Percentiles rank a stretch among this genome's conserved stretches.
Conservation (phyloP, 2,329 filamentous ascomycete species). For the Zymoseptoria brevis region DNA sequence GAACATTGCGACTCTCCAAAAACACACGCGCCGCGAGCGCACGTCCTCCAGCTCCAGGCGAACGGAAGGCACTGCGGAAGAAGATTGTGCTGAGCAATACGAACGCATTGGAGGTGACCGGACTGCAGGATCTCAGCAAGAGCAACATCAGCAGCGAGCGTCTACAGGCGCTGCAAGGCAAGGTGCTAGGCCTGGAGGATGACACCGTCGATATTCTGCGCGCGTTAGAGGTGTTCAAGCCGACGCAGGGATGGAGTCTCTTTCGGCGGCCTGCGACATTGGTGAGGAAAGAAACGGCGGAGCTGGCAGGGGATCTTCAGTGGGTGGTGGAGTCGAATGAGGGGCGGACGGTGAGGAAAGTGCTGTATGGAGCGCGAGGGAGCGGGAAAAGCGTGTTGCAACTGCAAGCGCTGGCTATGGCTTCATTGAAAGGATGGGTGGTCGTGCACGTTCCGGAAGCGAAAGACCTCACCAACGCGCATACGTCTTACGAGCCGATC, state of each 20-base stretch:
- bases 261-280: slow-evolving; percentile 76
- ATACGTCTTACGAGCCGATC: slow-evolving; percentile 71
- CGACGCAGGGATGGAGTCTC: slow-evolving; percentile 76
- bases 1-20: slow-evolving; percentile 24
- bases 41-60: slow-evolving; percentile 49
- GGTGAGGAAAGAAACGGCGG: slow-evolving; percentile 68
- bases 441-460: slow-evolving; percentile 88
- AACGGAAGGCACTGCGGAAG: slow-evolving; percentile 81
- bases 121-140: slow-evolving; percentile 51
- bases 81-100: slow-evolving; percentile 87
- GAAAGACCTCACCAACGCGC: slow-evolving; percentile 70
- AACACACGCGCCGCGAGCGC: slow-evolving; percentile 21
- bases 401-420: slow-evolving; percentile 76
- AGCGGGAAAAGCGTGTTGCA: slow-evolving; percentile 83
- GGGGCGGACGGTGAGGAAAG: slow-evolving; percentile 42
- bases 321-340: slow-evolving; percentile 11
- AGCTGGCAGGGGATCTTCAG: slow-evolving; percentile 48
- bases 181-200: slow-evolving; percentile 62
- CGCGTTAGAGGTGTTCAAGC: slow-evolving; percentile 83
- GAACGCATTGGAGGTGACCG: slow-evolving; percentile 73
- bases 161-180: slow-evolving; percentile 51
- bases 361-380: slow-evolving; percentile 65
- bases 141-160: slow-evolving; percentile 6
- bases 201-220: slow-evolving; percentile 70
- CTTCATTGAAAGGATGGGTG: slow-evolving; percentile 74